Base-by-base conservation (phyloP, 202 grass and related monocot species). In the Setaria italica region DNA sequence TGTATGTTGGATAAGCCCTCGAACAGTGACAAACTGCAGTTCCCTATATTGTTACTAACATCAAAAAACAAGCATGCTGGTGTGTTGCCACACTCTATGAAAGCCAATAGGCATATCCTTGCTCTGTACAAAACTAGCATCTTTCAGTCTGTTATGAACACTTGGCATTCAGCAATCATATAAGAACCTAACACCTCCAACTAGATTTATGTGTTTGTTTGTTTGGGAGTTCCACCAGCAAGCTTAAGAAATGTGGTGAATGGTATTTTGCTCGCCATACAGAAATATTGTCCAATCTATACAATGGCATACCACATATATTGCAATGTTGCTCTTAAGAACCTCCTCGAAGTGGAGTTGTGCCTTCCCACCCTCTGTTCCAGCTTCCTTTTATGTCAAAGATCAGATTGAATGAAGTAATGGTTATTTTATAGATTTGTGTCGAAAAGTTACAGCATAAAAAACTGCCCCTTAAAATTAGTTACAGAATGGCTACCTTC, bases 321-420 rank as follows among this genome's bases (percentile, higher is more conserved):
- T 85, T 78, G 89, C 90, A 62, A 99, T 99, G 63, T 95, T 99
- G 90, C 96, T 99, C 87, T 95, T 99, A 72, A 99, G 86, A 82
- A 95, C 84, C 74, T 99, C 96, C 88, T 99, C 96, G 0, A 95
- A 99, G 69, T 99, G 91, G 81, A 94, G 79, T 84, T 96, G 96
- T 76, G 92, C 82, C 76, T 95, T 99, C 72, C 93, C 93, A 76
- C 93, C 91, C 19, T 91, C 96, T 11, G 91, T 93, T 75, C 90
- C 88, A 83, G 96, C 93, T 94, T 99, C 96, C 96, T 99, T 99
- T 89, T 69, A 60, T 51, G 63, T 75, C 48, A 87, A 90, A 81
- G 12, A 49, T 50, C 3, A 30, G 25, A 48, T 51, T 80, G 37
- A 75, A 87, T 41, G 33, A 71, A 56, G 47, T 34, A 55, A 76